Percentiles rank a stretch among this genome's conserved stretches.
Conservation (phyloP, 108 stramenopile genomes). For the Nannochloropsis granulata region DNA sequence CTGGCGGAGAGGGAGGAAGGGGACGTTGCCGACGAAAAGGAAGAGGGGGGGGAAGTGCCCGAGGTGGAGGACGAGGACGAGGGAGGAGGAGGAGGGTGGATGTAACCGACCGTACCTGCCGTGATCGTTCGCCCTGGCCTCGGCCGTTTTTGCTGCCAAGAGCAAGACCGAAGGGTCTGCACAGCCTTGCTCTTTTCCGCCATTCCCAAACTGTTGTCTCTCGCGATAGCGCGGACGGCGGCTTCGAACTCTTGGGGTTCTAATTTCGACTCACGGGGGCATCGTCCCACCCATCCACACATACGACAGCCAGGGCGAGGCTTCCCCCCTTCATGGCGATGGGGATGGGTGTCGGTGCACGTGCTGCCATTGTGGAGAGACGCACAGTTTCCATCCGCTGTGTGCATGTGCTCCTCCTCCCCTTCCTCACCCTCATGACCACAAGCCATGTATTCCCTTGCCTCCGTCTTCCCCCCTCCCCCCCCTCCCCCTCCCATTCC, state of each 20-base stretch:
- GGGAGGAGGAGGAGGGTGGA: background rate
- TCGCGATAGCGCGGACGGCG: background rate
- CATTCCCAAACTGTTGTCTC: background rate
- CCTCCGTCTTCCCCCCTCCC: constrained; percentile 12
- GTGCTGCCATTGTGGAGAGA: background rate
- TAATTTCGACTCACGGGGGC: constrained; percentile 52
- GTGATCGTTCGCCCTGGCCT: background rate
- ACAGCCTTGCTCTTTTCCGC: background rate
- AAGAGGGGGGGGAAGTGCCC: too few relatives aligned
- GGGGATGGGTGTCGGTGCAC: background rate
- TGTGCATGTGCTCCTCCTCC: background rate
- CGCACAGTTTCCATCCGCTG: background rate
- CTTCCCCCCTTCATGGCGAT: constrained; percentile 57
- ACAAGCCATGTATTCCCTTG: constrained; percentile 41
- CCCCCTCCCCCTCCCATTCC: background rate
- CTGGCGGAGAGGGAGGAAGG: background rate
- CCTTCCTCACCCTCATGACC: background rate
- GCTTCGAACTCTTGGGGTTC: constrained; percentile 45
- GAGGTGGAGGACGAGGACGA: too few relatives aligned
- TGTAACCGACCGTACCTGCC: background rate
- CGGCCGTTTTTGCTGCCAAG: background rate
- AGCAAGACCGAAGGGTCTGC: background rate
- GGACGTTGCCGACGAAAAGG: background rate
- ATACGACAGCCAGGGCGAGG: background rate
- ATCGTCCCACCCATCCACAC: background rate